Evolutionary conservation across 495 filamentous ascomycete species (phyloP).

Genomic region (Cercophora newfieldiana): DNA sequence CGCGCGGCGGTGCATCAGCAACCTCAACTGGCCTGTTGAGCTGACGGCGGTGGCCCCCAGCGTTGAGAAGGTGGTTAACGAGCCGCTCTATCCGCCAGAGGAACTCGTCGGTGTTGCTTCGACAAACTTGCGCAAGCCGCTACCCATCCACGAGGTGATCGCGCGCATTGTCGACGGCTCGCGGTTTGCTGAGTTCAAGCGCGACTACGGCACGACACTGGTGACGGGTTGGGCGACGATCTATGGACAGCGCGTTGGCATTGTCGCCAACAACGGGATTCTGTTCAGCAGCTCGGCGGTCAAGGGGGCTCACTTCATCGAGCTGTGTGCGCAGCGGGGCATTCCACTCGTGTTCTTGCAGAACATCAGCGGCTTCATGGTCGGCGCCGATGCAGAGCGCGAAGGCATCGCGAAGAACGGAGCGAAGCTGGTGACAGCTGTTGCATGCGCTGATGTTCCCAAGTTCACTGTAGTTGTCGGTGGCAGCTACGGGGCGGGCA

Average conservation of each 20-base stretch:
- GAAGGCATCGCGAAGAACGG: slow-evolving; percentile 98
- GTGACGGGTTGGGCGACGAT: slow-evolving; percentile 93
- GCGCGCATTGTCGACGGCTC: slow-evolving; percentile 91
- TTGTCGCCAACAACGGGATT: slow-evolving; percentile 96
- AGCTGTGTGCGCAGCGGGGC: slow-evolving; percentile 88
- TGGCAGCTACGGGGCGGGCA: slow-evolving; percentile 76
- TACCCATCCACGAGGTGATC: slow-evolving; percentile 88
- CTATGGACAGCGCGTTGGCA: slow-evolving; percentile 88
- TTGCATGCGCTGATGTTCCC: slow-evolving; percentile 91
- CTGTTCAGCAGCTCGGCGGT: slow-evolving; percentile 88
- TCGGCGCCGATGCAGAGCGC: slow-evolving; percentile 86
- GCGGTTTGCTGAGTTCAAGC: slow-evolving; percentile 92
- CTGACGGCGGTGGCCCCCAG: slow-evolving; percentile 13
- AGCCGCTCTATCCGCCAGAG: slow-evolving; percentile 77
- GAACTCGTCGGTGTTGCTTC: slow-evolving; percentile 88
- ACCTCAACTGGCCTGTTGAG: slow-evolving; percentile 76
- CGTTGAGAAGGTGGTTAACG: slow-evolving; percentile 48
- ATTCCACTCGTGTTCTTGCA: slow-evolving; percentile 93
- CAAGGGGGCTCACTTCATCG: slow-evolving; percentile 97
- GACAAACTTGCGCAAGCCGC: slow-evolving; percentile 79
- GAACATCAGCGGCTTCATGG: slow-evolving; percentile 98
- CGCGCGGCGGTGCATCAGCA: slow-evolving; percentile 77
- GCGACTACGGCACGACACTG: slow-evolving; percentile 83
- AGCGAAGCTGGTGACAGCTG: slow-evolving; percentile 94
- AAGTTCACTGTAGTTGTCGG: slow-evolving; percentile 97